Evolutionary conservation across 2,329 filamentous ascomycete genomes (phyloP).

Genomic region (Laburnicola sp.): DNA sequence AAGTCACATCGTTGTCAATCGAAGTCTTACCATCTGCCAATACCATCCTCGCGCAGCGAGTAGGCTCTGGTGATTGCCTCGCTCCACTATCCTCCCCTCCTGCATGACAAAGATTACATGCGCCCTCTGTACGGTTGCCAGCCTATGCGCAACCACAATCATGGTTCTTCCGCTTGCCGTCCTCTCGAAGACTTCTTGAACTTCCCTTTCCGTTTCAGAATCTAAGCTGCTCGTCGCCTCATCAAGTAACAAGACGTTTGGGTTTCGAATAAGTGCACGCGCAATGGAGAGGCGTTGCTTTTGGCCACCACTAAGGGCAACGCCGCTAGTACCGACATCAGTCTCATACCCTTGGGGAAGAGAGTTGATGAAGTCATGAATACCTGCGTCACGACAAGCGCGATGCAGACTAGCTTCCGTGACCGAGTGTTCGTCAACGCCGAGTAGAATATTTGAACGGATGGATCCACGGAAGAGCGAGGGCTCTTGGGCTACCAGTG

Average conservation of each 20-base stretch:
- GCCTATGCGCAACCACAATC: conserved; percentile 48
- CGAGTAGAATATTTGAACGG: conserved; percentile 79
- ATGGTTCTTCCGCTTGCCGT: conserved; percentile 49
- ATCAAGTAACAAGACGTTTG: conserved; percentile 60
- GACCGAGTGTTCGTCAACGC: conserved; percentile 61
- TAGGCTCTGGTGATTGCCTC: conserved; percentile 3
- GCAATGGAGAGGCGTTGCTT: conserved; percentile 76
- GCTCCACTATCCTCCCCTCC: conserved; percentile 44
- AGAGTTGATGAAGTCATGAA: conserved; percentile 36
- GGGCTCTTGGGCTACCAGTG: conserved; percentile 90
- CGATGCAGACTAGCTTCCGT: conserved; percentile 58
- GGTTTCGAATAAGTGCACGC: conserved; percentile 66
- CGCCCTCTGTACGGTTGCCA: conserved; percentile 45
- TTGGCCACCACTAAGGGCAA: conserved; percentile 72
- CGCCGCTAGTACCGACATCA: conserved; percentile 49
- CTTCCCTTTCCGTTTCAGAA: conserved; percentile 66
- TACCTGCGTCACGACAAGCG: conserved; percentile 69
- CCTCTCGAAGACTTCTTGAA: conserved; percentile 68
- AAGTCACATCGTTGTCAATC: not conserved
- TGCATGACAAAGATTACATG: conserved; percentile 49
- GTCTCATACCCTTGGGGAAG: conserved; percentile 37
- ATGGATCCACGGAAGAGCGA: conserved; percentile 90
- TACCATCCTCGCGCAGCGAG: conserved; percentile 6
- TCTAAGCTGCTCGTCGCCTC: conserved; percentile 65
- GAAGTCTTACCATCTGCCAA: conserved; percentile 19